Base-by-base conservation (phyloP, 75 land plant genomes). In the Selaginella moellendorffii region DNA sequence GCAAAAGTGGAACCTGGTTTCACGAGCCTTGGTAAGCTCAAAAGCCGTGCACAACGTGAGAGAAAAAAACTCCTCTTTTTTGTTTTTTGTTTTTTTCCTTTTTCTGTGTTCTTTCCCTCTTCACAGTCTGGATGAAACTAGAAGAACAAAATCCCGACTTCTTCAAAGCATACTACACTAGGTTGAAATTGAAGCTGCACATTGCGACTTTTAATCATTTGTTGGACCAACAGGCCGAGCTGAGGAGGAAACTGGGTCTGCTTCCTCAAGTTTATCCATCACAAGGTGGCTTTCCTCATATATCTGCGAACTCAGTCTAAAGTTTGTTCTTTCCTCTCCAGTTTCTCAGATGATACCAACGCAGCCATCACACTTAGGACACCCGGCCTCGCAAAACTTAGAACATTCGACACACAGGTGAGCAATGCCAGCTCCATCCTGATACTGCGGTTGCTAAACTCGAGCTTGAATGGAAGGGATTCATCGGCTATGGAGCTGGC, bases 61-160 rank as follows among this genome's bases (percentile, higher is more conserved):
- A 46, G 51, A 46, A 46, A 46, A 46, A 18, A 18, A 46, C n/a
- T n/a, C n/a, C n/a, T n/a, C n/a, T 10, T 46, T 46, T 46, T 10
- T 46, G 18, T 18, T 46, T 10, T 46, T 46, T 46, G 18, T 18
- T 46, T 46, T 46, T 10, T 18, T 46, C 14, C 51, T 18, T 46
- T 46, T 18, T 46, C 10, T 46, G 10, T 46, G 18, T 46, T 46
- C 18, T 10, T 46, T 10, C 18, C 51, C 18, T 10, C 18, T 46
- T 46, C 14, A 31, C 85, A 90, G 97, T 92, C 24, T 92, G 88
- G 97, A 88, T 85, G 65, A 92, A 92, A 70, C 85, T 92, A 62
- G 95, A 85, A 66, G 90, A 85, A 59, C 90, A 92, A 65, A 92
- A 92, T 78, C 79, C 71, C 14, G 90, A 81, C 19, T 92, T 92